Percentiles rank a stretch among this genome's conserved stretches.
Conservation (phyloP, 1,139 yeast species). For the Sugiyamaella grinbergsii region DNA sequence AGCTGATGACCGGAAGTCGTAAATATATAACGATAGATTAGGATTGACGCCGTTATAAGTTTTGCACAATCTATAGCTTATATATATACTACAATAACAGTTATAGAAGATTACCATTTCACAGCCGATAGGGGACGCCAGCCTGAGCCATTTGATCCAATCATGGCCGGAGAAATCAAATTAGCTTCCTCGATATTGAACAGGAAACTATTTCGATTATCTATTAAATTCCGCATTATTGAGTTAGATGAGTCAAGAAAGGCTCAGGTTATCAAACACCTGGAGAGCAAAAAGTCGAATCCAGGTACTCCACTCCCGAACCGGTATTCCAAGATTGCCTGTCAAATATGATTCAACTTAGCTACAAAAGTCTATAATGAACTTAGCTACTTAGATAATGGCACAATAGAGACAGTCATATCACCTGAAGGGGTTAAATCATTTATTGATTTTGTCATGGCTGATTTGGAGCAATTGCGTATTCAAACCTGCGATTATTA, state of each 20-base stretch:
- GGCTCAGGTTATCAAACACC: constrained; percentile 61
- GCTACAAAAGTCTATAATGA: constrained; percentile 66
- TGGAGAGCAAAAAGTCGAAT: constrained; percentile 62
- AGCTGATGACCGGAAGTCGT: too few relatives aligned
- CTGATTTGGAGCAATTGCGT: constrained; percentile 58
- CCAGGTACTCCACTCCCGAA: constrained; percentile 48
- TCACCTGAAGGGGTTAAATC: constrained; percentile 64
- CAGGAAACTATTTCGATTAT: constrained; percentile 11
- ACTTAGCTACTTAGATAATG: constrained; percentile 58
- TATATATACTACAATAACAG: too few relatives aligned
- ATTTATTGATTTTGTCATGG: constrained; percentile 67
- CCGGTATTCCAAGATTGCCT: constrained; percentile 63
- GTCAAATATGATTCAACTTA: constrained; percentile 47
- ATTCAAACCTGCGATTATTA: constrained; percentile 62
- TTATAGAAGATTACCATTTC: too few relatives aligned
- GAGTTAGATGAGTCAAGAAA: constrained; percentile 67
- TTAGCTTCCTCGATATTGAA: constrained; percentile 16
- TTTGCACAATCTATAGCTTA: too few relatives aligned
- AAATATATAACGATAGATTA: too few relatives aligned
- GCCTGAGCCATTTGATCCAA: constrained; percentile 25
- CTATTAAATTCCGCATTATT: constrained; percentile 22
- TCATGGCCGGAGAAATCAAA: constrained; percentile 21
- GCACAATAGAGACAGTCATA: constrained; percentile 53
- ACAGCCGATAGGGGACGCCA: too few relatives aligned
- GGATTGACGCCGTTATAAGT: too few relatives aligned